Conservation (phyloP, 257 asterid genomes). For the Petunia secreta region DNA sequence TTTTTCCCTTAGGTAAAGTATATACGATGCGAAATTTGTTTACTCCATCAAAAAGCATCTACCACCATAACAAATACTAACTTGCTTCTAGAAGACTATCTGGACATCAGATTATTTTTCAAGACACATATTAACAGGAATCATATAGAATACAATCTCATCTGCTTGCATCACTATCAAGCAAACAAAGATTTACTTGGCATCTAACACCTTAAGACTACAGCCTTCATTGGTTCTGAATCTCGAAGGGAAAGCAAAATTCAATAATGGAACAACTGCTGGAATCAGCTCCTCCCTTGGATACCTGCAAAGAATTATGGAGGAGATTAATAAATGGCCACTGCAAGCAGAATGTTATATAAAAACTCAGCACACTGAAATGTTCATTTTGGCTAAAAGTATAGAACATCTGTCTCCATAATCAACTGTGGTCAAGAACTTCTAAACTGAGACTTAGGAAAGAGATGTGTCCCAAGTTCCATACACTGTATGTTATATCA, state of each 20-base stretch:
- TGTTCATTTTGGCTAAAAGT: no score
- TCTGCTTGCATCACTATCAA: neutral
- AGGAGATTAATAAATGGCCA: no score
- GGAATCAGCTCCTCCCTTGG: slow-evolving; percentile 1
- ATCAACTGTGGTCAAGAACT: neutral
- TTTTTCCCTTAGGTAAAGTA: neutral
- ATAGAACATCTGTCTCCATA: neutral
- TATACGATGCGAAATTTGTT: slow-evolving; percentile 6
- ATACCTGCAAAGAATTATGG: slow-evolving; percentile 9
- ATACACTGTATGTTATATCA: neutral
- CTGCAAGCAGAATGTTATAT: neutral
- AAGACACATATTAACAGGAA: neutral
- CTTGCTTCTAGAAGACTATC: neutral
- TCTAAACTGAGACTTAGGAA: neutral
- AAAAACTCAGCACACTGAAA: neutral
- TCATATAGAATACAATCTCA: slow-evolving; percentile 4
- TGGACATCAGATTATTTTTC: neutral
- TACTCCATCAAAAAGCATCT: neutral
- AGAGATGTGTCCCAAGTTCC: neutral
- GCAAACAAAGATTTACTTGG: slow-evolving; percentile 25
- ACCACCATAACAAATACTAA: neutral
- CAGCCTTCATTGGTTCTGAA: slow-evolving; percentile 19
- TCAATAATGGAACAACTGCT: slow-evolving; percentile 10
- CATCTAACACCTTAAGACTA: neutral
- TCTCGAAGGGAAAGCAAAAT: neutral